Evolutionary conservation across 371 early-diverging fungal species (phyloP), one percentile per base, ranked within the genome.

Genomic region (Gilbertella persicaria): DNA sequence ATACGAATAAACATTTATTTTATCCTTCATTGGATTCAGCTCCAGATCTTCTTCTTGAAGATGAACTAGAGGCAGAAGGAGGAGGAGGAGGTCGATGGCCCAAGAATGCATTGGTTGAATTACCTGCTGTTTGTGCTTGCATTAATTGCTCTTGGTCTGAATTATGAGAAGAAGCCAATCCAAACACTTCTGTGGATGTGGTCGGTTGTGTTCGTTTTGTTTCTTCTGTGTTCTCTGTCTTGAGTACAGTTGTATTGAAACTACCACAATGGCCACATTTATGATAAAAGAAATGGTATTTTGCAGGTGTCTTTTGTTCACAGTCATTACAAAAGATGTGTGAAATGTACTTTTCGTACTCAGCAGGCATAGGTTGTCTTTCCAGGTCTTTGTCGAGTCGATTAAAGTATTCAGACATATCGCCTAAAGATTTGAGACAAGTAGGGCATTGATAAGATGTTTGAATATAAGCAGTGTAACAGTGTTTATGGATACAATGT

Each of bases 321-420:
- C 99, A 99, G 67, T 99, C 99, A 69, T 95, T 96, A 82, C 99
- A 99, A 60, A 93, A 88, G 14, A 98, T 82, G 28, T 74, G 68
- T 4, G 88, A 83, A 28, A 79, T 69, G 24, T 71, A 78, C 55
- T 88, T 79, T 33, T 77, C 80, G 74, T 94, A 96, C 63, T 97
- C 96, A 23, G 83, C 75, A 9, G 97, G 97, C 96, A 99, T 96
- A 13, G 77, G 75, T 58, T 95, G 93, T 30, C 85, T 74, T 10
- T 79, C 87, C 47, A 98, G 62, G 62, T 92, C 84, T 1, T 75
- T 70, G 58, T 97, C 98, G 21, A 98, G 87, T 25, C 89, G 86
- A 24, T 76, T 67, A 67, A 94, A 97, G 63, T 93, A 89, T 7
- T 71, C 75, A 3, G 80, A 73, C 87, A 93, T 94, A 62, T 98